A percentile compares a stretch with the other conserved stretches of the same genome.
Conservation (phyloP, 2,329 filamentous ascomycete species). For the Ophiostoma triangulosporum region DNA sequence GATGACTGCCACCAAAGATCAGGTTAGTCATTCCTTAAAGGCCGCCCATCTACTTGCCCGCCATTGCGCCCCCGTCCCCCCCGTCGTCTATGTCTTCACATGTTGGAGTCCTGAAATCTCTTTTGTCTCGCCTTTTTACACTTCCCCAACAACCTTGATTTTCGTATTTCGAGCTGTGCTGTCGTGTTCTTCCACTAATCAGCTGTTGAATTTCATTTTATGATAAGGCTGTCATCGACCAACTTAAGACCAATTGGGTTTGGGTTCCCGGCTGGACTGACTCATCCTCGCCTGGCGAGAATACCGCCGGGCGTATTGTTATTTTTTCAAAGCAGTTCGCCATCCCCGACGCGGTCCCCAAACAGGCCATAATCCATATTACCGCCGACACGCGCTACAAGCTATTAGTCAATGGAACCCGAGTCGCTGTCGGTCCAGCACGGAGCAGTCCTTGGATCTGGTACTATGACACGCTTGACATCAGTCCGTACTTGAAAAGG, state of each 20-base stretch:
- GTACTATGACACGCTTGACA: conserved; percentile 22
- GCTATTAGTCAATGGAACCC: conserved; percentile 24
- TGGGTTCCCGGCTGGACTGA: conserved; percentile 25
- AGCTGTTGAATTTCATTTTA: neutral
- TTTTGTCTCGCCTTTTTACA: neutral
- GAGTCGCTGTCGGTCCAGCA: conserved; percentile 24
- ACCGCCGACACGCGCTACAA: conserved; percentile 31
- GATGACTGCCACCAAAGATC: neutral
- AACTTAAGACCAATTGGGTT: conserved; percentile 26
- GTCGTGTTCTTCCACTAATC: neutral
- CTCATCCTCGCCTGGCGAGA: conserved; percentile 12
- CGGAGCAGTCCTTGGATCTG: conserved; percentile 22
- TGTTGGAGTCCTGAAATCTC: too few relatives aligned
- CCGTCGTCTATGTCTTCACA: too few relatives aligned
- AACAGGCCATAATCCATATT: conserved; percentile 14
- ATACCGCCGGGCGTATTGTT: conserved; percentile 22
- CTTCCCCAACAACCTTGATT: neutral
- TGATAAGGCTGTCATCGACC: conserved; percentile 19
- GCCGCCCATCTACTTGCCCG: neutral
- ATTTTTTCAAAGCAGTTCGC: conserved; percentile 14
- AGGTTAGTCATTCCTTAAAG: too few relatives aligned
- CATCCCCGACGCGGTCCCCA: neutral
- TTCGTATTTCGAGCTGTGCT: neutral
- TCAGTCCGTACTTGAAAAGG: conserved; percentile 15
- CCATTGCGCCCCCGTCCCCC: too few relatives aligned